phyloP scores from a whole-genome alignment of 257 asterid species.

The Mentha longifolia region DNA sequence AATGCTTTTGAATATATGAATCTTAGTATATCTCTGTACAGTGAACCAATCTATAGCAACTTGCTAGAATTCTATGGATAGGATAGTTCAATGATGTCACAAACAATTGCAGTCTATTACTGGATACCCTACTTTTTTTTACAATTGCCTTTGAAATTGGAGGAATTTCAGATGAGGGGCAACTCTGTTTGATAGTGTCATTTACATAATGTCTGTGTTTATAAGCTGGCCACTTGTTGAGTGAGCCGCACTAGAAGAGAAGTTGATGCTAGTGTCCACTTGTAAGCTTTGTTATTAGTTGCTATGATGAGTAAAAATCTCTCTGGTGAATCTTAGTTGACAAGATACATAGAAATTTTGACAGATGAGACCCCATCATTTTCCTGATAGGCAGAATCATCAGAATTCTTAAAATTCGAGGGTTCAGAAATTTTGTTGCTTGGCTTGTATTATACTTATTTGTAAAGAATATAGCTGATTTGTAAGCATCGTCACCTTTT shows the following conservation, averaged over 20 bases:
- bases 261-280: conserved; percentile 15
- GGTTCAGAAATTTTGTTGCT: conserved; percentile 3
- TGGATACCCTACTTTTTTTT: not conserved
- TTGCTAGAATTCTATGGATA: not conserved
- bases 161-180: not conserved
- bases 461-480: no score
- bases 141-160: conserved; percentile 2
- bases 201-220: not conserved
- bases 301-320: not conserved
- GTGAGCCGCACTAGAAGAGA: conserved; percentile 6
- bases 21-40: conserved; percentile 5
- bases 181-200: not conserved
- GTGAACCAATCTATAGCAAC: conserved; percentile 2
- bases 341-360: not conserved
- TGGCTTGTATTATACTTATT: conserved; percentile 2
- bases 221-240: not conserved
- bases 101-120: not conserved
- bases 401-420: not conserved
- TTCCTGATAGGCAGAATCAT: conserved; percentile 3
- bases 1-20: conserved; percentile 19
- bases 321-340: not conserved
- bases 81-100: not conserved
- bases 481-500: no score
- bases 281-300: not conserved
- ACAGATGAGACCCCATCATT: not conserved